Base-by-base conservation (phyloP, 2,329 filamentous ascomycete species). In the Ophiostoma sp. region DNA sequence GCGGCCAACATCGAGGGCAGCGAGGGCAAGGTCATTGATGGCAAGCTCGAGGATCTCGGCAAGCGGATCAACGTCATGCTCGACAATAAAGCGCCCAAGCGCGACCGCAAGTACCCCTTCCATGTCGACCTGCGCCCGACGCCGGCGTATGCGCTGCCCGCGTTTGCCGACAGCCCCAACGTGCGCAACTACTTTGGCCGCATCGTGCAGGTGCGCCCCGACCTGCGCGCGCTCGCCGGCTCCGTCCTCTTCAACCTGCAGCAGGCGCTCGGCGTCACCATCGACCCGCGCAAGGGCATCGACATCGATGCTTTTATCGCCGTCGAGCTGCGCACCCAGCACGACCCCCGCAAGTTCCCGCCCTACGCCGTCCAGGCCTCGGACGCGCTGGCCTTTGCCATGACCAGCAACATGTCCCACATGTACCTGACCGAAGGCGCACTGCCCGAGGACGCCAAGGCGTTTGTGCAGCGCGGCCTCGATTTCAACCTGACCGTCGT, bases 361-460 rank as follows among this genome's bases (percentile, higher is more conserved):
- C 67, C 73, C n/a, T 81, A 78, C 72, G 72, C 75, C 10, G 73
- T 72, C 36, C 79, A 81, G 74, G 75, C 76, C 1, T 75, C 75
- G 6, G 75, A 78, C 68, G 77, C 77, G 71, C 73, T 80, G 27
- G 72, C 75, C 64, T 77, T 76, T 70, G 71, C 80, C 33, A 69
- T 70, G 20, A 67, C 73, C 67, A 74, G 75, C 54, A 75, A 76
- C 3, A 73, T 79, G 0, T 69, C 74, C 0, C 68, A 82, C 15
- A 78, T 81, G 1, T 85, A 82, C 74, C 78, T 83, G 15, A 81
- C 81, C 13, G 81, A 80, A 0, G 81, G 81, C 13, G 79, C 81
- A 23, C 74, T 75, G 2, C 68, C 74, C 11, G 77, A 74, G 17
- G 73, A 83, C 67, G 76, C 81, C 8, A 74, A 76, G 1, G 72